These are phyloP conservation scores for Cruciata laevipes DNA, from an alignment of 257 asterid genomes.

Conservation along the genomic window DNA sequence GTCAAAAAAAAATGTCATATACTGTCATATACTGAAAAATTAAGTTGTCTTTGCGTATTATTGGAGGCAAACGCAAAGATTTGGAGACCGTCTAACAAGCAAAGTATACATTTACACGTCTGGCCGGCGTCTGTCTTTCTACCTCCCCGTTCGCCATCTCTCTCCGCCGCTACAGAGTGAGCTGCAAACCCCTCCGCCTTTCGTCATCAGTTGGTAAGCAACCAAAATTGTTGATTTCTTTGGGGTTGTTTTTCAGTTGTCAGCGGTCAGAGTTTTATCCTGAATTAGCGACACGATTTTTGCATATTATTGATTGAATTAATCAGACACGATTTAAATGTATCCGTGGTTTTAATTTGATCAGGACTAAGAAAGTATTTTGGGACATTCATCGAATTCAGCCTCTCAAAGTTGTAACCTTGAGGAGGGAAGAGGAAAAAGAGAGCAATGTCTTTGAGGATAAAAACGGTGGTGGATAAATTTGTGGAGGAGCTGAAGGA, in stretches of 20 bases:
- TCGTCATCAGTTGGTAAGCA: neutral
- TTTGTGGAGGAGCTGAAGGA: conserved; percentile 94
- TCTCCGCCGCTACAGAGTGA: too few relatives aligned
- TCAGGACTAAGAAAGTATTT: neutral
- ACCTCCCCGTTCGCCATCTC: too few relatives aligned
- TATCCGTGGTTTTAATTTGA: neutral
- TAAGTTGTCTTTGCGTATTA: too few relatives aligned
- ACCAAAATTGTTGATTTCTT: neutral
- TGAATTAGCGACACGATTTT: neutral
- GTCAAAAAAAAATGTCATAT: too few relatives aligned
- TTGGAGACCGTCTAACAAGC: neutral
- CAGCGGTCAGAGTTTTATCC: neutral
- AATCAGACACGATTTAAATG: too few relatives aligned
- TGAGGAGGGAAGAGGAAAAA: neutral
- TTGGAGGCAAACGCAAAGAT: too few relatives aligned
- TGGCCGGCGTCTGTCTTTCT: neutral
- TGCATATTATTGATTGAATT: neutral
- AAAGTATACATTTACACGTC: neutral
- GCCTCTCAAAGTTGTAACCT: neutral
- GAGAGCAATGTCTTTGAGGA: conserved; percentile 74
- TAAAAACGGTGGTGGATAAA: conserved; percentile 88
- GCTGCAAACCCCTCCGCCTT: neutral
- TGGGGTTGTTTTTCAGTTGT: neutral
- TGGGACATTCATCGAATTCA: neutral
- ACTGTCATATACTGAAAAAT: too few relatives aligned